A percentile compares a stretch with the other conserved stretches of the same genome.
Evolutionary conservation across 2,329 filamentous ascomycete genomes (phyloP).

Genomic region (Scopulariopsis brevicaulis): DNA sequence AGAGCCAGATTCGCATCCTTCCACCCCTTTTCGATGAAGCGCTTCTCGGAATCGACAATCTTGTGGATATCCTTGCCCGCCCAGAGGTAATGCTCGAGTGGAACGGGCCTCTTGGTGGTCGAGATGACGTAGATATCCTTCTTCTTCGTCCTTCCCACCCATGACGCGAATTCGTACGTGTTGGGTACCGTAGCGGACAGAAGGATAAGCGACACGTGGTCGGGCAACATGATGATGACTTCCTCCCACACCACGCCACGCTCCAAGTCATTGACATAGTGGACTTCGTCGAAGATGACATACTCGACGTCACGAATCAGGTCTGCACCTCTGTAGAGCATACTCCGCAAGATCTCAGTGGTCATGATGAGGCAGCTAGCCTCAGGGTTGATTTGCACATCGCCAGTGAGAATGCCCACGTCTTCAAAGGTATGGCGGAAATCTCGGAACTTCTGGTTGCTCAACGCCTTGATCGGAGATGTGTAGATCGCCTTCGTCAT

Average conservation of each 20-base stretch:
- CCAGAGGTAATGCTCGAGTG: slow-evolving; percentile 94
- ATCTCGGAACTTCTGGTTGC: slow-evolving; percentile 97
- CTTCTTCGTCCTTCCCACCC: slow-evolving; percentile 95
- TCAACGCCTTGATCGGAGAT: slow-evolving; percentile 94
- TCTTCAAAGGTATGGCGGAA: slow-evolving; percentile 87
- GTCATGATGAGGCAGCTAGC: slow-evolving; percentile 99
- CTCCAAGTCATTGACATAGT: slow-evolving; percentile 95
- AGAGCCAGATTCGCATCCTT: slow-evolving; percentile 81
- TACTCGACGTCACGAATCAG: slow-evolving; percentile 95
- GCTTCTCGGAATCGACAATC: slow-evolving; percentile 88
- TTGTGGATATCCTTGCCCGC: slow-evolving; percentile 86
- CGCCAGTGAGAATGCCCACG: slow-evolving; percentile 91
- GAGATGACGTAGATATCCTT: slow-evolving; percentile 99
- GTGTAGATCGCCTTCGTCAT: slow-evolving; percentile 99
- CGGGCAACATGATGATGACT: slow-evolving; percentile 98
- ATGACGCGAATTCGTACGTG: slow-evolving; percentile 94
- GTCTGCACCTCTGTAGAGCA: slow-evolving; percentile 94
- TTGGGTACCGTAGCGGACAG: slow-evolving; percentile 96
- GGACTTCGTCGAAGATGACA: slow-evolving; percentile 97
- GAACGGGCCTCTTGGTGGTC: slow-evolving; percentile 87
- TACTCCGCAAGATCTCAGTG: slow-evolving; percentile 93
- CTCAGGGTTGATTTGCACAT: slow-evolving; percentile 96
- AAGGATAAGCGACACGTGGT: slow-evolving; percentile 90
- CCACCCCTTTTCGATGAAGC: slow-evolving; percentile 86
- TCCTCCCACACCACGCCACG: slow-evolving; percentile 98